Evolutionary conservation across 2,329 filamentous ascomycete species (phyloP), one percentile per base, ranked within the genome.

Genomic region (Leptodontidium sp.): DNA sequence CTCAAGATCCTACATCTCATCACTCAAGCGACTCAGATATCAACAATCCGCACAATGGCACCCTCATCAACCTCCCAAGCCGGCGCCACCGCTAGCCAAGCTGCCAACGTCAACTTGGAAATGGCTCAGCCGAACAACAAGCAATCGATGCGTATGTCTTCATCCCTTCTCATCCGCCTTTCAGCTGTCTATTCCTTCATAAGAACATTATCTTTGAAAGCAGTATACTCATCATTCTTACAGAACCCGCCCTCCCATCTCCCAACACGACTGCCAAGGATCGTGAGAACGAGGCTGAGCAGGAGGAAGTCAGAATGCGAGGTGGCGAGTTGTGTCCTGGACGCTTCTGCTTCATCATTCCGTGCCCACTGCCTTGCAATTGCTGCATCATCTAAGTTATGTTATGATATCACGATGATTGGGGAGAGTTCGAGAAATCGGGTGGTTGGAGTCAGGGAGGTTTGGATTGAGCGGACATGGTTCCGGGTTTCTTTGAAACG

Each of bases 281-380:
- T 52, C 61, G 68, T 15, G 66, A 67, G 50, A 49, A 68, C n/a
- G 61, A 68, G 32, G 57, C 50, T 14, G 55, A 72, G 29, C 40
- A 76, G 3, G 61, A 75, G 15, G 72, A 73, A 17, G 64, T 77
- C 26, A 64, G 70, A 8, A 70, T 80, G 40, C 72, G 79, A 61
- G 78, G 79, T 55, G 78, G 78, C 14, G 72, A 76, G 14, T 67
- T 64, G 50, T 81, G 80, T 65, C 79, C 77, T 5, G 79, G 79
- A 9, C 75, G 79, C 7, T 80, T 80, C 66, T 81, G 79, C 74
- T 81, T 80, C 68, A 77, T 79, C 49, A 79, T 81, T 40, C 80
- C 79, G 0, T 78, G 68, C 9, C 79, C 77, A 6, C 77, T 76
- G 4, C 79, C 76, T 1, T 73, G 74, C 15, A 75, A 70, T 15